Base-by-base conservation (phyloP, 371 early-diverging fungal species). In the Sanchytrium tribonematis region DNA sequence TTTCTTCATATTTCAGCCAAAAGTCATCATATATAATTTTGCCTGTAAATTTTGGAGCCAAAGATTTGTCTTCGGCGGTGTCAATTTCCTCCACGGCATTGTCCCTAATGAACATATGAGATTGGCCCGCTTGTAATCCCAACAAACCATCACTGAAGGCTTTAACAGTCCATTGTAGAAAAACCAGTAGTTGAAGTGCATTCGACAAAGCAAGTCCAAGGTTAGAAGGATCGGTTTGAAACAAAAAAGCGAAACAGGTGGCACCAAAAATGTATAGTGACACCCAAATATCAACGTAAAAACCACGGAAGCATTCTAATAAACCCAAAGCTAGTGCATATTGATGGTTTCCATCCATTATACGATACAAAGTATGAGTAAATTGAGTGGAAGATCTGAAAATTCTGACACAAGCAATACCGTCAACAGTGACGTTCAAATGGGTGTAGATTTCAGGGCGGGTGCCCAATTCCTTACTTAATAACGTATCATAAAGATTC, bases 391-490 rank as follows among this genome's bases (percentile, higher is more conserved):
- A 83, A 83, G 29, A 70, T 73, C 70, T 86, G 84, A 68, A 85
- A 76, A 68, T 77, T n/a, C 84, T 79, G 68, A 87, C 85, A 30
- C 79, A 79, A 68, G 82, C 79, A 17, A 87, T 76, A 0, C 87
- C 87, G 70, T 87, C 87, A 1, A 87, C 75, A 0, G 87, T 83
- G 0, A 83, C 79, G 0, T 85, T 83, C 67, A 87, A 75, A 72
- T 87, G 87, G 1, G 84, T 75, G 75, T 84, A 87, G 70, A 87
- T 83, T 0, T 83, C 84, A 0, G 83, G 75, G 69, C 81, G 48
- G 5, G 48, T 48, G 5, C 12, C 48, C 48, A 48, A 48, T 48
- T 48, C 48, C 48, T 48, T 48, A 22, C 22, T 48, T 48, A 48
- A 48, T 48, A 48, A 48, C 5, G 22, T 22, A 48, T 48, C 48